Base-by-base conservation (phyloP, 805 yeast genomes). In the Cyberlindnera maritima region DNA sequence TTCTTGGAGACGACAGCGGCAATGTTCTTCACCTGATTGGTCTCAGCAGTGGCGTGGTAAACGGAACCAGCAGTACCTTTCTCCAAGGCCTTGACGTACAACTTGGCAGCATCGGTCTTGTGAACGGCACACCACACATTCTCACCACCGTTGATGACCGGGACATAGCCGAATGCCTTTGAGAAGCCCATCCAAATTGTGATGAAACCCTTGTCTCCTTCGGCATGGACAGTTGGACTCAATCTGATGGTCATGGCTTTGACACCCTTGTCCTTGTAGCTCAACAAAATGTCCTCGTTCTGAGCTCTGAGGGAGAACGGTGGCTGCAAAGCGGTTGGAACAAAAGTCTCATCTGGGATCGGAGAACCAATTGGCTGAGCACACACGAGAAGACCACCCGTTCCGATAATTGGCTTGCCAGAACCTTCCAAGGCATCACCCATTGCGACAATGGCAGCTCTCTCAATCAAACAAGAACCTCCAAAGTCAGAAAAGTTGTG, bases 181-280 rank as follows among this genome's bases (percentile, higher is more conserved):
- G 72, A 61, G 29, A 66, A 52, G 2, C 61, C 61, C 3, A 53
- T 41, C 10, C 61, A 38, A 8, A 26, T 11, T 2, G 63, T 53
- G 23, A 64, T 31, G 33, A 68, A 68, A 1, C 55, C 66, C 1
- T 15, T 4, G 41, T 65, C 69, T 1, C 55, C 59, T 13, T 43
- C 54, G 18, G 63, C 75, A 51, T 69, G 74, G 26, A 65, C 69
- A 10, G 64, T 50, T 23, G 68, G 66, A 14, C 69, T 52, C 20
- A 69, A 52, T 48, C 68, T 56, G 4, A 68, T 44, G 12, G 47
- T 21, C n/a, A 46, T 36, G 3, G 57, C 49, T 25, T 54, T 57
- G 9, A 69, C 61, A n/a, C 67, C 66, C 39, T 57, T 51, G 1
- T 49, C 47, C n/a, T 49, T 52, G 36, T 50, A 56, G 18, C 45